phyloP scores from a whole-genome alignment of 345 rosid species.

The Eucalyptus albens region DNA sequence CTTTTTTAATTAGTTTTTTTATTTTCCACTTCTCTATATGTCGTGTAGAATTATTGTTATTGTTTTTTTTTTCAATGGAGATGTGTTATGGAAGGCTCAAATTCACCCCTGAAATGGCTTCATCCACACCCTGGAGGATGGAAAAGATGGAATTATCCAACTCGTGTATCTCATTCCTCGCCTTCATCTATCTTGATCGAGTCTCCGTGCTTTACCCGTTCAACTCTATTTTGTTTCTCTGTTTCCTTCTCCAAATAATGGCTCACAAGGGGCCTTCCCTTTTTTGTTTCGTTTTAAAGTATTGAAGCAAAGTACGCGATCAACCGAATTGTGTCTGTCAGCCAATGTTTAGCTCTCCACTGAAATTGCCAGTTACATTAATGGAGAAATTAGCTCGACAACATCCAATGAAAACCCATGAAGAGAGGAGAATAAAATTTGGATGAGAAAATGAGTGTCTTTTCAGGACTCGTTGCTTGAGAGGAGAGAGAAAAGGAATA shows the following conservation, averaged over 20 bases:
- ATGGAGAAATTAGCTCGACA: too few species aligned
- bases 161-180: background rate
- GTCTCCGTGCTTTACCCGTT: background rate
- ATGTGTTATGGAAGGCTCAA: background rate
- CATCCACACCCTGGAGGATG: background rate
- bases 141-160: background rate
- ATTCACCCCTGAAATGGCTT: background rate
- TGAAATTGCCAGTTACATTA: too few species aligned
- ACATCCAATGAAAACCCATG: too few species aligned
- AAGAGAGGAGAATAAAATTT: too few species aligned
- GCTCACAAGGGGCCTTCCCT: background rate
- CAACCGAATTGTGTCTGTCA: too few species aligned
- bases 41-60: background rate
- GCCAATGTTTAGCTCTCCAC: too few species aligned
- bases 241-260: background rate
- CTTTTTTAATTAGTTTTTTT: too few species aligned
- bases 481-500: too few species aligned
- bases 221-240: background rate
- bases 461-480: too few species aligned
- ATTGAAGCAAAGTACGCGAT: too few species aligned
- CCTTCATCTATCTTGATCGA: background rate
- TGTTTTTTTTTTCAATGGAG: background rate
- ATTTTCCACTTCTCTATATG: background rate
- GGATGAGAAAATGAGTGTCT: too few species aligned
- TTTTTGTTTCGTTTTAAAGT: too few species aligned